These are phyloP conservation scores for Globisporangium yorkense DNA, from an alignment of 352 stramenopile species.

Conservation along the genomic window DNA sequence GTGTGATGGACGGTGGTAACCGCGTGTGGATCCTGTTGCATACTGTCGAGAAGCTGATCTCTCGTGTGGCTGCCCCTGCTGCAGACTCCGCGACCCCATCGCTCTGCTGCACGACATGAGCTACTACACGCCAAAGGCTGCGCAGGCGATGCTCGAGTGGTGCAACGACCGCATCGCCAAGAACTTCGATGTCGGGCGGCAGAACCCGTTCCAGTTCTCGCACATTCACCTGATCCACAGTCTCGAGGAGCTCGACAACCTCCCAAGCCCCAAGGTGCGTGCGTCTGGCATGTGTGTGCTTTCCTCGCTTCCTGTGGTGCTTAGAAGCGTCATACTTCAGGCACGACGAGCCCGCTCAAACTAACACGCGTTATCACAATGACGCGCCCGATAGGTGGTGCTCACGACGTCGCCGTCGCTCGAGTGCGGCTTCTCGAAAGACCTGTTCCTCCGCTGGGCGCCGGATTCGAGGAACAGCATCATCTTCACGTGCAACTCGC, in stretches of 20 bases:
- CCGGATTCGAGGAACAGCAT: slow-evolving; percentile 74
- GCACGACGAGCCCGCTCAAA: too few relatives aligned
- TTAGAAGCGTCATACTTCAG: too few relatives aligned
- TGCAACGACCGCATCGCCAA: slow-evolving; percentile 88
- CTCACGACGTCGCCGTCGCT: slow-evolving; percentile 73
- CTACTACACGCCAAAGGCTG: slow-evolving; percentile 85
- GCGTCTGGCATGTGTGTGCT: background rate
- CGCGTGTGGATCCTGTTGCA: background rate
- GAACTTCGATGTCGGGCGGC: slow-evolving; percentile 84
- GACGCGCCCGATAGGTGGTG: slow-evolving; percentile 39
- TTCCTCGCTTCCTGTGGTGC: background rate
- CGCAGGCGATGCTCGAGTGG: slow-evolving; percentile 88
- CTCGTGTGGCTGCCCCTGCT: background rate
- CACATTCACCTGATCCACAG: slow-evolving; percentile 86
- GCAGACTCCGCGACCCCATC: slow-evolving; percentile 79
- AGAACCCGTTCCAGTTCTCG: slow-evolving; percentile 89
- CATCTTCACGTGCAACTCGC: slow-evolving; percentile 70
- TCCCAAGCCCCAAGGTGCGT: slow-evolving; percentile 73
- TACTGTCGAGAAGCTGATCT: background rate
- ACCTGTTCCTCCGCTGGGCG: slow-evolving; percentile 82
- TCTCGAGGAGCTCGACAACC: slow-evolving; percentile 80
- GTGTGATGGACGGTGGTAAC: background rate
- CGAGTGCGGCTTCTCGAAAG: slow-evolving; percentile 79
- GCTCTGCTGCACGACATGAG: slow-evolving; percentile 86
- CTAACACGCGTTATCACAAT: too few relatives aligned